Percentiles rank a stretch among this genome's conserved stretches.
These are phyloP conservation scores for Aspergillus versicolor DNA, from an alignment of 2,329 filamentous ascomycete genomes.

Conservation along the genomic window DNA sequence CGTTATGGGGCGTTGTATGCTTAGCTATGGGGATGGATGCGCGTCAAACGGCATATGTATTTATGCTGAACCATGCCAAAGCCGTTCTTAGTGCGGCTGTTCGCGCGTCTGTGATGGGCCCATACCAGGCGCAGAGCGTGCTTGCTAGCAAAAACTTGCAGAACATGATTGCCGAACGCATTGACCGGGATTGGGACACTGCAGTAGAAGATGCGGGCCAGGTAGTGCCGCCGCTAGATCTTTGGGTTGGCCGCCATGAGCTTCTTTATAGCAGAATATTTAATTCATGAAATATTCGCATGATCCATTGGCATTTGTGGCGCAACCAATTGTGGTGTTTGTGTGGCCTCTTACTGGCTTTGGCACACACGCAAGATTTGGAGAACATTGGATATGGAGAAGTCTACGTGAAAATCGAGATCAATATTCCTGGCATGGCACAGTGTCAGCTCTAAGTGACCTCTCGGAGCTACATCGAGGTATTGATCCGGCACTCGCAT, in stretches of 20 bases:
- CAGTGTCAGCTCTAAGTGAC: no score
- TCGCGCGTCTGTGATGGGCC: conserved; percentile 63
- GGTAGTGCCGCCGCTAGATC: conserved; percentile 60
- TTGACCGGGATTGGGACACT: conserved; percentile 50
- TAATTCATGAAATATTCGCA: conserved; percentile 53
- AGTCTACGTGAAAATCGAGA: no score
- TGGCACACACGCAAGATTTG: no score
- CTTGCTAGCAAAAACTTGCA: conserved; percentile 56
- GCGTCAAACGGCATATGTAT: conserved; percentile 58
- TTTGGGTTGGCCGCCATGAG: conserved; percentile 66
- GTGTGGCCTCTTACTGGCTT: no score
- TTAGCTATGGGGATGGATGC: conserved; percentile 53
- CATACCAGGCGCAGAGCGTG: conserved; percentile 62
- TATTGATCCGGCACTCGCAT: no score
- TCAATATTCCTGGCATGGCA: no score
- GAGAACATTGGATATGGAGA: no score
- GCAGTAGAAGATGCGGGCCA: conserved; percentile 58
- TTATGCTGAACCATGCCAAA: conserved; percentile 64
- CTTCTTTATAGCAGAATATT: conserved; percentile 66
- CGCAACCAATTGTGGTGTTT: no score
- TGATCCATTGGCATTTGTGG: background rate
- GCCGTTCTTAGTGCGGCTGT: conserved; percentile 63
- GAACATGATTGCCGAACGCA: conserved; percentile 50
- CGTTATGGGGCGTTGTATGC: conserved; percentile 60
- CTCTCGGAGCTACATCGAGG: no score